Evolutionary conservation across 139 green algal species (phyloP).

Genomic region (Desmodesmus armatus): DNA sequence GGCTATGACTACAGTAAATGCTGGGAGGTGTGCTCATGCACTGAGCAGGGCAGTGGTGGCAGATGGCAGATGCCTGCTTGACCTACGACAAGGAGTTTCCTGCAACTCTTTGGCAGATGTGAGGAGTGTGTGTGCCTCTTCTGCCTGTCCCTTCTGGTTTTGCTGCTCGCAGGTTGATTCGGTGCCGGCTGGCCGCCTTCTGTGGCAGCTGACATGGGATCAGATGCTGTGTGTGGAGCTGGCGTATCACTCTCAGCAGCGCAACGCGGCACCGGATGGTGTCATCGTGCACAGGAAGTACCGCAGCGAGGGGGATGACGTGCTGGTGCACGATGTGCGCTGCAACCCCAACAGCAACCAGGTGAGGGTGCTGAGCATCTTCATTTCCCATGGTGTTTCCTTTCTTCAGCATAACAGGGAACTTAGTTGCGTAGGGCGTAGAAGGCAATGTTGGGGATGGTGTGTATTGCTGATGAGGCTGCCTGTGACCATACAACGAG

Average conservation of each 20-base stretch:
- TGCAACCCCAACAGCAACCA: conserved; percentile 56
- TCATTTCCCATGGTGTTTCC: no score
- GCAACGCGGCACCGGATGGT: conserved; percentile 59
- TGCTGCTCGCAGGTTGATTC: conserved; percentile 49
- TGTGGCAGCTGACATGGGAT: conserved; percentile 64
- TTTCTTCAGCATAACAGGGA: no score
- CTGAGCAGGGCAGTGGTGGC: background rate
- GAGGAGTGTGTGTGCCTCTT: no score
- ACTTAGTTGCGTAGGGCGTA: no score
- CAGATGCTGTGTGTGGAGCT: conserved; percentile 65
- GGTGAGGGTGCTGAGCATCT: background rate
- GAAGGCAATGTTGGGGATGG: no score
- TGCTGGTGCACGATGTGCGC: conserved; percentile 75
- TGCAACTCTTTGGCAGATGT: no score
- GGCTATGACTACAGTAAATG: no score
- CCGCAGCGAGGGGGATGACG: conserved; percentile 60
- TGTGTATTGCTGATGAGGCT: no score
- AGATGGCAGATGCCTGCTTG: background rate
- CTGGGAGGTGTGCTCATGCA: no score
- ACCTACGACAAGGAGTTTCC: no score
- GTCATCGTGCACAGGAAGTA: conserved; percentile 83
- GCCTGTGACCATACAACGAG: no score
- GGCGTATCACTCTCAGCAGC: conserved; percentile 52
- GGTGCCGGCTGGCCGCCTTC: conserved; percentile 49
- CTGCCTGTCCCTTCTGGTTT: no score